Evolutionary conservation across 1,284 basidiomycete genomes (phyloP), one percentile per base, ranked within the genome.

Genomic region (Earliella scabrosa): DNA sequence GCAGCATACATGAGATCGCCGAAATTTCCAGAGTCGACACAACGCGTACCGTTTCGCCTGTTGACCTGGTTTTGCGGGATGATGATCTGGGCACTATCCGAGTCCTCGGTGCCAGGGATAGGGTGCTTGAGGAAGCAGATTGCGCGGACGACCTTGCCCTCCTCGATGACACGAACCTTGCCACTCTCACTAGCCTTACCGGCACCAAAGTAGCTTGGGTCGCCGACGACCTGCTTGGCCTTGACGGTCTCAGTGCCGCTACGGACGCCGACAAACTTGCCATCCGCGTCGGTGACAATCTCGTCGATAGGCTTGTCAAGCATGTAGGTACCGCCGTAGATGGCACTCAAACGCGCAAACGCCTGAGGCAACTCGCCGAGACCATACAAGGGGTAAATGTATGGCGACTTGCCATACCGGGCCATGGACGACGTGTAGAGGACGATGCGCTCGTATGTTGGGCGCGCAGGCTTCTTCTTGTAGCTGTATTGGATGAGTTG

Each of bases 251-350:
- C 97, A 8, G 84, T 82, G 38, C 87, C 95, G 65, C 89, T 92
- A 40, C 89, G 90, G 40, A 99, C 97, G 54, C 97, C 97, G 50
- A 92, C 82, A 68, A 99, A 98, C 73, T 92, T 93, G 69, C 97
- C 97, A 58, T 90, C 85, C 9, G 77, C 69, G 69, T 90, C 92
- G 47, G 90, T 91, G 59, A 98, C 90, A 68, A 99, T 95, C 73
- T 93, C 87, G 63, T 98, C 89, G 66, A 98, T 91, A 56, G 82
- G 82, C 79, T 99, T 99, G 82, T 98, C 95, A 56, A 99, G 90
- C 97, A 99, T 99, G 80, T 99, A 99, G 16, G 97, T 99, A 50
- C 97, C 97, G 52, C 97, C 97, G 73, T 99, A 98, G 73, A 99
- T 98, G 66, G 97, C 97, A 63, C 93, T 96, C 55, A 98, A 83